Conservation (phyloP, 225 moss, liverwort and hornwort species). For the Straminergon stramineum region DNA sequence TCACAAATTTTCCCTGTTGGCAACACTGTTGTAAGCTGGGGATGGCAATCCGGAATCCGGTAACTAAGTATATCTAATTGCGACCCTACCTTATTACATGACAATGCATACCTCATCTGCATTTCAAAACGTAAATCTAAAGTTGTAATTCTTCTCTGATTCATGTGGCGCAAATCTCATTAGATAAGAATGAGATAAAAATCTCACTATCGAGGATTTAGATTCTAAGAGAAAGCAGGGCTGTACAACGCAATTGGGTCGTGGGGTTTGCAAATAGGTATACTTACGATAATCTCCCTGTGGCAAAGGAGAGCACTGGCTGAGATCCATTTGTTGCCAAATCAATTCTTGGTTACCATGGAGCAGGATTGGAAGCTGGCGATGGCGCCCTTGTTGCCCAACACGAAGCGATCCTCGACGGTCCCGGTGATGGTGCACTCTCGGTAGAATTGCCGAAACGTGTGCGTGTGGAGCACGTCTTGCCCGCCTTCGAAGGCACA, state of each 20-base stretch:
- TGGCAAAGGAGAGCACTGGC: not conserved
- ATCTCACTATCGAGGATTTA: not conserved
- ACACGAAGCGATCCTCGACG: conserved; percentile 36
- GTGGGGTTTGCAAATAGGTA: not conserved
- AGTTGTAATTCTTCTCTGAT: not conserved
- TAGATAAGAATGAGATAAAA: not conserved
- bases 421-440: conserved; percentile 32
- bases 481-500: conserved; percentile 38
- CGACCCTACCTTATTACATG: not conserved
- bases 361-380: conserved; percentile 44
- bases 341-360: conserved; percentile 5
- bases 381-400: conserved; percentile 30
- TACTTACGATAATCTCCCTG: not conserved
- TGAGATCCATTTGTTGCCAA: not conserved
- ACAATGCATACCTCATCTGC: not conserved
- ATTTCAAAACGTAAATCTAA: too few species aligned
- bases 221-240: not conserved
- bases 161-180: not conserved
- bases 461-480: conserved; percentile 54
- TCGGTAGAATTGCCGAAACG: conserved; percentile 46
- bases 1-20: not conserved
- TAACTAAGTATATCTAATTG: not conserved
- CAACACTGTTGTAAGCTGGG: not conserved
- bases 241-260: not conserved
- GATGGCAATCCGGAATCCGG: not conserved